Evolutionary conservation across 129 eudicot species (phyloP).

Genomic region (Flaveria brownii): DNA sequence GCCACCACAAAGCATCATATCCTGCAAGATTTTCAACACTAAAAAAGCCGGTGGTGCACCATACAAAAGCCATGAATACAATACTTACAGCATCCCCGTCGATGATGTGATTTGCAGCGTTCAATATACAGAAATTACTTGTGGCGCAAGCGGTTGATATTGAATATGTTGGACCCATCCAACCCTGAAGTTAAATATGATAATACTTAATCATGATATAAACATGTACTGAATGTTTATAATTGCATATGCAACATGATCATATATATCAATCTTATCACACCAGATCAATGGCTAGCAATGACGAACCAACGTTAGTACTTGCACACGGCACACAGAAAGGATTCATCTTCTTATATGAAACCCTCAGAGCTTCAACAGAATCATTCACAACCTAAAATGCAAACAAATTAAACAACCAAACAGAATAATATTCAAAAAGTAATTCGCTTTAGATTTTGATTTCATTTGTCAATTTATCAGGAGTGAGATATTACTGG

Average conservation of each 20-base stretch:
- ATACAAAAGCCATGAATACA: slow-evolving; percentile 10
- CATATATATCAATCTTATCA: slow-evolving; percentile 16
- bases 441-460: no score
- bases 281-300: slow-evolving; percentile 94
- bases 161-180: slow-evolving; percentile 97
- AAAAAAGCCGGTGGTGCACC: neutral
- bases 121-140: slow-evolving; percentile 83
- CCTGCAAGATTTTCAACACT: slow-evolving; percentile 45
- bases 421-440: neutral
- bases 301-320: slow-evolving; percentile 87
- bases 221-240: slow-evolving; percentile 5
- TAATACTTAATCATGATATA: neutral
- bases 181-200: slow-evolving; percentile 52
- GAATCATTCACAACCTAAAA: slow-evolving; percentile 71
- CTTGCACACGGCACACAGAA: slow-evolving; percentile 82
- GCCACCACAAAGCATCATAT: slow-evolving; percentile 95
- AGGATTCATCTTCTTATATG: slow-evolving; percentile 84
- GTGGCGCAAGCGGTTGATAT: slow-evolving; percentile 96
- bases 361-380: slow-evolving; percentile 65
- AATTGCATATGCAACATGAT: neutral
- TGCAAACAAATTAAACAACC: neutral
- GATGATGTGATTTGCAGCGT: slow-evolving; percentile 87
- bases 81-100: slow-evolving; percentile 80
- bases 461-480: no score
- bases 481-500: neutral